Percentiles rank a stretch among this genome's conserved stretches.
Conservation (phyloP, 495 filamentous ascomycete species). For the Letharia lupina region DNA sequence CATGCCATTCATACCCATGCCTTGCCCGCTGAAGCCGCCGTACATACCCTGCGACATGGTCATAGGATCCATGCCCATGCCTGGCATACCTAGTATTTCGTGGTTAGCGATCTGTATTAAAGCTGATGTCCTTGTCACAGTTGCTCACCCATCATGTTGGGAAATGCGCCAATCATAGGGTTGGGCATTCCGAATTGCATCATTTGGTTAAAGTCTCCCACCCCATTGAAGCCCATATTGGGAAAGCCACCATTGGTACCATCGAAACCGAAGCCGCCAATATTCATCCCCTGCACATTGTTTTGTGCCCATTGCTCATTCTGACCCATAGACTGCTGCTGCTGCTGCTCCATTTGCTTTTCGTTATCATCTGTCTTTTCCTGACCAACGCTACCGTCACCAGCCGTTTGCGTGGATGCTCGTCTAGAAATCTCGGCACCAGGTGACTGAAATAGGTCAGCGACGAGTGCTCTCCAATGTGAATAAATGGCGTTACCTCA, state of each 20-base stretch:
- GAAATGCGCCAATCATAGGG: constrained; percentile 51
- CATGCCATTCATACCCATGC: constrained; percentile 91
- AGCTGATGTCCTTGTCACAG: constrained; percentile 1
- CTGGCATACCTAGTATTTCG: constrained; percentile 53
- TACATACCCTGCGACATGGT: constrained; percentile 79
- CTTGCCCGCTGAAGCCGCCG: constrained; percentile 68
- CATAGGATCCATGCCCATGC: constrained; percentile 85
- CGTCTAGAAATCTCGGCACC: constrained; percentile 16
- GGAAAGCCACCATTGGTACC: constrained; percentile 47
- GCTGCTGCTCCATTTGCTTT: constrained; percentile 24
- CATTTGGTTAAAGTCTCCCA: constrained; percentile 65
- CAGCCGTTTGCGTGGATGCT: constrained; percentile 21
- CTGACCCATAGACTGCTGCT: constrained; percentile 21
- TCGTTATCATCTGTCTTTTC: constrained; percentile 21
- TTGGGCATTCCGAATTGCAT: constrained; percentile 59
- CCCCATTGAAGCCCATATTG: constrained; percentile 56
- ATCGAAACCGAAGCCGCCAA: constrained; percentile 40
- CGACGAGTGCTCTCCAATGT: background rate
- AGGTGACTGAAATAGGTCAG: constrained; percentile 17
- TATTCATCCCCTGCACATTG: constrained; percentile 30
- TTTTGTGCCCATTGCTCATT: constrained; percentile 23
- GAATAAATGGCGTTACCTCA: constrained; percentile 28
- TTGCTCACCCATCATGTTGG: constrained; percentile 78
- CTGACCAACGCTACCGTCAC: constrained; percentile 16
- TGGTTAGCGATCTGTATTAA: constrained; percentile 9